Base-by-base conservation (phyloP, 2,329 filamentous ascomycete species). In the Calonectria hongkongensis region DNA sequence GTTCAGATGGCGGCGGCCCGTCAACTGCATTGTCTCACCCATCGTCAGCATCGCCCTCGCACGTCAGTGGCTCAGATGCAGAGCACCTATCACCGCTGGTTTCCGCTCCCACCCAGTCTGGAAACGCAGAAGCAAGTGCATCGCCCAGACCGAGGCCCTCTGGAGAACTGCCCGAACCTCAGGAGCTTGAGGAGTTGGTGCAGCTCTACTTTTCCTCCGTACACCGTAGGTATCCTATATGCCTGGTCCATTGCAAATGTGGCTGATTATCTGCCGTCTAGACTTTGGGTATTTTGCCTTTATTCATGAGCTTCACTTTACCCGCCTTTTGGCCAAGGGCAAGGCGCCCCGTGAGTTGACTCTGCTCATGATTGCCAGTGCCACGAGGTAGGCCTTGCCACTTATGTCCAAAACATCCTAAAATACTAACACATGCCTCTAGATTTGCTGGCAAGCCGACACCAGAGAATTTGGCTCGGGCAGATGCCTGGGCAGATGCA, bases 351-450 rank as follows among this genome's bases (percentile, higher is more conserved):
- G 50, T 8, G 36, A 67, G 27, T 45, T 67, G 50, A 67, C 65
- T 16, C 36, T 67, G n/a, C 33, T 67, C 36, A 67, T 67, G 65
- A 58, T 67, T 67, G 50, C 65, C 2, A 56, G 50, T 18, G 65
- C 65, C 10, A 36, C 33, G 50, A 28, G 64, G 64, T 54, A 28
- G n/a, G 64, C 16, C 15, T 30, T n/a, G 18, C 21, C n/a, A 13
- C 27, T 27, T 18, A 18, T 25, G 18, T 5, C 18, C 3, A 5
- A 5, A 5, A 5, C 10, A 25, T 30, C 28, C 4, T 9, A 12
- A n/a, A 27, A 27, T 50, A 25, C 28, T 64, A 1, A 48, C 10
- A 12, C 4, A 12, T 10, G 9, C 3, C 9, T 45, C 21, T 3
- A 50, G 63, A 36, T 66, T 66, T 27, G 63, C 48, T n/a, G 48